A percentile compares a stretch with the other conserved stretches of the same genome.
These are phyloP conservation scores for Pichia californica DNA, from an alignment of 805 yeast genomes.

Conservation along the genomic window DNA sequence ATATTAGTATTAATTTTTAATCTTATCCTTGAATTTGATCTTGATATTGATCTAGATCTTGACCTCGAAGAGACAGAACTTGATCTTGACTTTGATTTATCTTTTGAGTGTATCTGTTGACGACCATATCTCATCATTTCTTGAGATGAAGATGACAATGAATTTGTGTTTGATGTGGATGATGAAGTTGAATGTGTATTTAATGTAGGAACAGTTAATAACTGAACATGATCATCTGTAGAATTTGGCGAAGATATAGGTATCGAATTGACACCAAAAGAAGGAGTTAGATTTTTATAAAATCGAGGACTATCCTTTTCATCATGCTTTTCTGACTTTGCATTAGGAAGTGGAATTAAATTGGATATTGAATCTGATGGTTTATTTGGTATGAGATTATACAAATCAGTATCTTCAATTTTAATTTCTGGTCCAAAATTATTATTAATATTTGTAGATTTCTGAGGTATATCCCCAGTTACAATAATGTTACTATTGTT, in stretches of 20 bases:
- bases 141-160: too few species aligned
- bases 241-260: conserved; percentile 1
- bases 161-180: too few species aligned
- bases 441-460: too few species aligned
- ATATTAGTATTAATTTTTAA: conserved; percentile 1
- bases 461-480: too few species aligned
- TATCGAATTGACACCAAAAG: background rate
- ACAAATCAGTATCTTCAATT: conserved; percentile 20
- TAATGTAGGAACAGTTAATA: conserved; percentile 26
- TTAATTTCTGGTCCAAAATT: conserved; percentile 16
- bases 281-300: background rate
- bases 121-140: conserved; percentile 35
- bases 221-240: conserved; percentile 5
- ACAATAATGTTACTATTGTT: too few species aligned
- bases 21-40: conserved; percentile 11
- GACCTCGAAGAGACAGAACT: conserved; percentile 4
- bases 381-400: background rate
- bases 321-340: background rate
- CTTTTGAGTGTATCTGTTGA: conserved; percentile 27
- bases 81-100: conserved; percentile 11
- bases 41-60: conserved; percentile 21
- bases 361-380: background rate
- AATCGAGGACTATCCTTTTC: background rate
- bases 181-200: too few species aligned
- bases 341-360: background rate